These are phyloP conservation scores for Yamadazyma atlantica DNA, from an alignment of 1,139 yeast species.

Conservation along the genomic window DNA sequence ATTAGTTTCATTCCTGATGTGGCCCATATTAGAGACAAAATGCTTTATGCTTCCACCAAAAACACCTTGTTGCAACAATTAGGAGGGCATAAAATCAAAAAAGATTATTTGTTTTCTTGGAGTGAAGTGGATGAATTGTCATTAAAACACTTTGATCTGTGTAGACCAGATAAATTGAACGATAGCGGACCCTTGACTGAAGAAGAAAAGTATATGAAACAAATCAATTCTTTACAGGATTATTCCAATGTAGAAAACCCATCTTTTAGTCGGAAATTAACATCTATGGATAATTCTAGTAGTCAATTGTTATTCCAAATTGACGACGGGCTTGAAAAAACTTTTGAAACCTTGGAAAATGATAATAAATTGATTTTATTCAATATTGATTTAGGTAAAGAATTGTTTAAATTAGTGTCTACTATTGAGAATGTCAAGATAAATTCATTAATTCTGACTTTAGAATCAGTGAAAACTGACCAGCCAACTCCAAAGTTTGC, in stretches of 20 bases:
- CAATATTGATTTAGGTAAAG: slow-evolving; percentile 30
- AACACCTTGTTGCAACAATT: slow-evolving; percentile 70
- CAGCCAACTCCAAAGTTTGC: slow-evolving; percentile 51
- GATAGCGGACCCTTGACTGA: slow-evolving; percentile 54
- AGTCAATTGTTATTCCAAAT: slow-evolving; percentile 29
- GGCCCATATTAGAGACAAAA: slow-evolving; percentile 80
- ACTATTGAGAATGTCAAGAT: slow-evolving; percentile 17
- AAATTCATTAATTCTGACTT: slow-evolving; percentile 21
- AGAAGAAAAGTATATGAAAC: slow-evolving; percentile 55
- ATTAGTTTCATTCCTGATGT: slow-evolving; percentile 84
- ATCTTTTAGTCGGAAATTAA: slow-evolving; percentile 24
- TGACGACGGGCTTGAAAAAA: slow-evolving; percentile 22
- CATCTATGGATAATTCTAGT: slow-evolving; percentile 32
- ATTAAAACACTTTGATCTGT: slow-evolving; percentile 41
- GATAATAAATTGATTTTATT: slow-evolving; percentile 27
- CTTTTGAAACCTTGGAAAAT: slow-evolving; percentile 15
- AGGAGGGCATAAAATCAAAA: slow-evolving; percentile 62
- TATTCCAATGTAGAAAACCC: slow-evolving; percentile 22
- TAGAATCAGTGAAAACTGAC: slow-evolving; percentile 16
- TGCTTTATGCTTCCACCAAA: slow-evolving; percentile 92
- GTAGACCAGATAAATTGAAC: slow-evolving; percentile 23
- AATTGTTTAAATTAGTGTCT: slow-evolving; percentile 25
- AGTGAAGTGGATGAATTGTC: slow-evolving; percentile 60
- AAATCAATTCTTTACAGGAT: slow-evolving; percentile 41
- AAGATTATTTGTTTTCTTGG: slow-evolving; percentile 54